Conservation (phyloP, 2,329 filamentous ascomycete genomes). For the Corinectria fuckeliana region DNA sequence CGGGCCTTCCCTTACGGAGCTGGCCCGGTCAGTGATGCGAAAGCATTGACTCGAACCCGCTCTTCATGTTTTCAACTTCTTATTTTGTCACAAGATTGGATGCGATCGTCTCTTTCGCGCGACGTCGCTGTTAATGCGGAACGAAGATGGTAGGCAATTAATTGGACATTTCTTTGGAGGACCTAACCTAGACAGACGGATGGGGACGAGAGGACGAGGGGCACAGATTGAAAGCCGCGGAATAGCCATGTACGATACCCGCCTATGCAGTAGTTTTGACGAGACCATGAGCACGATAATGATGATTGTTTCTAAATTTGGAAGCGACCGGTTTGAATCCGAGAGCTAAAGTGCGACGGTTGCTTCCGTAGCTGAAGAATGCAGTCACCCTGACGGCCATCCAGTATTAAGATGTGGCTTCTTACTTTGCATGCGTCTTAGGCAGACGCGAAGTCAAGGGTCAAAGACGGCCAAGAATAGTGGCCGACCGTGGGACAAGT, state of each 20-base stretch:
- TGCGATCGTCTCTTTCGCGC: conserved; percentile 13
- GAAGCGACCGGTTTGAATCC: neutral
- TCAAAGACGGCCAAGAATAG: conserved; percentile 2
- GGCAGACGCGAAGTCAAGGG: neutral
- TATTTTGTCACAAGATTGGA: conserved; percentile 10
- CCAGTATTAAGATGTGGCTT: neutral
- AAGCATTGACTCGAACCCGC: conserved; percentile 31
- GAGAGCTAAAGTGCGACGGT: neutral
- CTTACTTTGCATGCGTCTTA: neutral
- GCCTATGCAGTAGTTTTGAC: conserved; percentile 26
- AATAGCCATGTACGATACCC: conserved; percentile 26
- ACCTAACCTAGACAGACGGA: conserved; percentile 8
- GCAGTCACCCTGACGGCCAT: neutral
- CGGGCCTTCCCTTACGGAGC: conserved; percentile 53
- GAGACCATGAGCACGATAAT: conserved; percentile 31
- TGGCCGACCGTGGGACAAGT: neutral
- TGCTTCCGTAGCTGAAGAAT: neutral
- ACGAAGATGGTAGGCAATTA: conserved; percentile 25
- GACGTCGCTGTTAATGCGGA: conserved; percentile 39
- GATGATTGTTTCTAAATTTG: conserved; percentile 16
- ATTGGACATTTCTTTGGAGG: conserved; percentile 27
- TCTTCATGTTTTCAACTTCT: conserved; percentile 6
- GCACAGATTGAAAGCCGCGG: conserved; percentile 22
- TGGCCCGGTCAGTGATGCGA: conserved; percentile 51
- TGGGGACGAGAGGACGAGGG: conserved; percentile 7